phyloP scores from a whole-genome alignment of 2,329 filamentous ascomycete genomes.

The Ciborinia camelliae region DNA sequence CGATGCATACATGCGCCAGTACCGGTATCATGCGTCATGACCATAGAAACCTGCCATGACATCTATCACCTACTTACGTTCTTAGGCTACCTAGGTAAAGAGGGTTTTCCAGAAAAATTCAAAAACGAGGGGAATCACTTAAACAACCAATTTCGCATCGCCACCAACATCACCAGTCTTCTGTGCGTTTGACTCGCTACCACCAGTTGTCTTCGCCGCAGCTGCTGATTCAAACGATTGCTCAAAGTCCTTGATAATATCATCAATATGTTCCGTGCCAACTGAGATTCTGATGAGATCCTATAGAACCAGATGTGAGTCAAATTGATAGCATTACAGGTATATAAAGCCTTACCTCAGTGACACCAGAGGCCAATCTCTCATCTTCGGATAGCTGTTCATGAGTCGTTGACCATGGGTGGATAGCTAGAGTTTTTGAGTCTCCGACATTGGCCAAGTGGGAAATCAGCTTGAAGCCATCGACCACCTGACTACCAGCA shows the following conservation, averaged over 20 bases:
- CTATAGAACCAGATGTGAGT: constrained; percentile 40
- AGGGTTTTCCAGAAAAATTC: background rate
- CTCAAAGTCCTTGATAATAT: constrained; percentile 93
- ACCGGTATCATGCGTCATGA: background rate
- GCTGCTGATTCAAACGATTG: constrained; percentile 72
- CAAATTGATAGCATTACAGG: background rate
- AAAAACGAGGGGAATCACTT: constrained; percentile 13
- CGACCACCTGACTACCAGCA: constrained; percentile 85
- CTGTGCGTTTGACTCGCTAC: constrained; percentile 27
- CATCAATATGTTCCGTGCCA: constrained; percentile 93
- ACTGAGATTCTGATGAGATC: constrained; percentile 94
- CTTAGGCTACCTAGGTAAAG: background rate
- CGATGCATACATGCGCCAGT: background rate
- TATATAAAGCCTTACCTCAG: constrained; percentile 51
- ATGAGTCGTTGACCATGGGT: constrained; percentile 94
- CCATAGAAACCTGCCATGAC: background rate
- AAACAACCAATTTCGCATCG: constrained; percentile 35
- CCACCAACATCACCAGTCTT: constrained; percentile 24
- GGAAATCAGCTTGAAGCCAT: constrained; percentile 91
- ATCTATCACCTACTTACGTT: no score
- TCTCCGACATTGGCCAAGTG: constrained; percentile 97
- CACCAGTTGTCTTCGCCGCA: constrained; percentile 40
- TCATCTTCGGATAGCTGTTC: constrained; percentile 86
- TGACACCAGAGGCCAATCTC: constrained; percentile 75
- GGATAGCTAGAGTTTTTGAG: constrained; percentile 90